phyloP scores from a whole-genome alignment of 495 filamentous ascomycete species.

The Lepraria neglecta region DNA sequence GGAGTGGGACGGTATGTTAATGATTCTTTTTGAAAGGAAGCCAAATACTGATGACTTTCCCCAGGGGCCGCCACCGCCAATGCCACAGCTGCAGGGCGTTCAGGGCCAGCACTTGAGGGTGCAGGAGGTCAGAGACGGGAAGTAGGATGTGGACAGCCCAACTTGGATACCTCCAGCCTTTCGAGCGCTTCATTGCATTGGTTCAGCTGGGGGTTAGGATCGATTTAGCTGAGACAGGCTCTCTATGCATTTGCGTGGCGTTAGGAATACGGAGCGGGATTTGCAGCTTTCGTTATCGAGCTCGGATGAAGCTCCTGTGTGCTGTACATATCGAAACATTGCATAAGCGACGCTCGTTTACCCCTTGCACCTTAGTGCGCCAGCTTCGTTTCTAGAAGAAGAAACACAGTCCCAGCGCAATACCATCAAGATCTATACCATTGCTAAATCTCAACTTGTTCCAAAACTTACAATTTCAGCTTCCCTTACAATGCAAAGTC shows the following conservation, averaged over 20 bases:
- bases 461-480: too few species aligned
- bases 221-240: not conserved
- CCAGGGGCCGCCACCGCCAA: slow-evolving; percentile 25
- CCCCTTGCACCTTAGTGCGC: too few species aligned
- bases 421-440: too few species aligned
- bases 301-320: not conserved
- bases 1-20: slow-evolving; percentile 52
- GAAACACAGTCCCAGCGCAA: too few species aligned
- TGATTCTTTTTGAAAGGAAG: not conserved
- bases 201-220: not conserved
- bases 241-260: slow-evolving; percentile 1
- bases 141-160: not conserved
- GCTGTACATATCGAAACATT: too few species aligned
- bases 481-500: too few species aligned
- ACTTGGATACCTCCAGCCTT: not conserved
- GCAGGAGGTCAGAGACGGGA: slow-evolving; percentile 20
- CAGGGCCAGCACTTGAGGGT: slow-evolving; percentile 27
- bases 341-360: too few species aligned
- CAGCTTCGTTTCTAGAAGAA: too few species aligned
- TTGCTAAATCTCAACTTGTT: too few species aligned
- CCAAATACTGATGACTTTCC: not conserved
- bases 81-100: slow-evolving; percentile 24
- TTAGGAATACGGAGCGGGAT: not conserved
- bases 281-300: not conserved
- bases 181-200: not conserved